Base-by-base conservation (phyloP, 2,329 filamentous ascomycete genomes). In the Colletotrichum sansevieriae region DNA sequence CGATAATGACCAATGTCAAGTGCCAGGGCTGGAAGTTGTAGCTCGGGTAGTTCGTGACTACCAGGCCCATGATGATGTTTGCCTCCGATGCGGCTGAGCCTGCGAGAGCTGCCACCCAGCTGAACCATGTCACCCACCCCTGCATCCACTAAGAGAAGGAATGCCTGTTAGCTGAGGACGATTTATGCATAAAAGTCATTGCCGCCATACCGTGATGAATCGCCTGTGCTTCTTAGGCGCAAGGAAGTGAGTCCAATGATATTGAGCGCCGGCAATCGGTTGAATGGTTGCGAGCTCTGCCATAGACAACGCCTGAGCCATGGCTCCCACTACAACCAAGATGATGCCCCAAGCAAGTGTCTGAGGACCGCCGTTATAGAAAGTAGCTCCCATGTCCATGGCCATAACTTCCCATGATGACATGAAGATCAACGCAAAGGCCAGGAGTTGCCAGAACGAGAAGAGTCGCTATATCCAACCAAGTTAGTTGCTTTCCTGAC, bases 241-340 rank as follows among this genome's bases (percentile, higher is more conserved):
- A 7, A 68, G 61, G 12, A 68, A 65, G 49, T 68, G 55, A 33
- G 65, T 68, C 72, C 71, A 73, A 58, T 73, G 71, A 33, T 73
- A 73, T 52, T 73, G 72, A 3, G 72, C 71, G 9, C 72, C 72
- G 13, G 72, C 72, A 43, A 73, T 73, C 12, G 72, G 72, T 1
- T 70, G 70, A n/a, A 73, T 73, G 39, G 71, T 69, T 9, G 72
- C 65, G n/a, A 73, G 71, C 44, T 73, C 72, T 1, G 72, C 72
- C 72, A 73, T 73, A 44, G 65, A 68, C 2, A 68, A 33, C 4
- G 65, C 65, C 62, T 68, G 61, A 3, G 65, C 55, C 65, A 68
- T 68, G 2, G 65, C 65, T 13, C 65, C 65, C 20, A 68, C 54
- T 33, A 68, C 65, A 6, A 68, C 65, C 33, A 68, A 54, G 12